phyloP scores from a whole-genome alignment of 1,139 yeast genomes.

The Kodamaea fungicola region DNA sequence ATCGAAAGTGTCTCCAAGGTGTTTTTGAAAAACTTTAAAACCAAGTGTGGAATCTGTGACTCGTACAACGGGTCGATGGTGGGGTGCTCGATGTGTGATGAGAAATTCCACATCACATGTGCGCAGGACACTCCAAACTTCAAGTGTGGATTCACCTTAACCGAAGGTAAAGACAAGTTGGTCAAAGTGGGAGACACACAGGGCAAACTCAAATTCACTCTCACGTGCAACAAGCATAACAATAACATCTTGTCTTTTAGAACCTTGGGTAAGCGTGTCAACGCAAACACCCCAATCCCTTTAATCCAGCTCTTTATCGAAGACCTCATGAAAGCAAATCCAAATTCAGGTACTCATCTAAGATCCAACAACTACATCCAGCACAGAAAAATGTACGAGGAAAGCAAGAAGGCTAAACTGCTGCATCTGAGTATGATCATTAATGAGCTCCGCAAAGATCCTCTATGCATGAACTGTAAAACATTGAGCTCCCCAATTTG shows the following conservation, averaged over 20 bases:
- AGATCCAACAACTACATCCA: conserved; percentile 29
- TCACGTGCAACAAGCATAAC: conserved; percentile 42
- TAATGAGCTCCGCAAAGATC: conserved; percentile 6
- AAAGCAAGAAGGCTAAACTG: conserved; percentile 6
- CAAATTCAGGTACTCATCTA: conserved; percentile 30
- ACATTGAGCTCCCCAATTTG: conserved; percentile 37
- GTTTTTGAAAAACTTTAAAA: conserved; percentile 21
- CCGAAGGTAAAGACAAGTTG: conserved; percentile 16
- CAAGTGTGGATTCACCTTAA: conserved; percentile 45
- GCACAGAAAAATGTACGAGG: conserved; percentile 16
- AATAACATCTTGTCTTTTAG: conserved; percentile 19
- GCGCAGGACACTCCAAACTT: conserved; percentile 50
- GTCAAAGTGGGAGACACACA: conserved; percentile 25
- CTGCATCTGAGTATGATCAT: conserved; percentile 5
- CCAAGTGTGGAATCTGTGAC: conserved; percentile 28
- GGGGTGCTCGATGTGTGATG: conserved; percentile 28
- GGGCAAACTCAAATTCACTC: conserved; percentile 43
- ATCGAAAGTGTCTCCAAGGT: conserved; percentile 31
- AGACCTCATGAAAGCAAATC: conserved; percentile 28
- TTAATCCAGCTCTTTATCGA: conserved; percentile 42
- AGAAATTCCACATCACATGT: conserved; percentile 61
- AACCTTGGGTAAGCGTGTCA: conserved; percentile 33
- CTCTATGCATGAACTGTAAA: conserved; percentile 22
- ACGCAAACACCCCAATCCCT: conserved; percentile 26
- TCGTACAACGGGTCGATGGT: conserved; percentile 29